Base-by-base conservation (phyloP, 2,329 filamentous ascomycete species). In the Claviceps sp. region DNA sequence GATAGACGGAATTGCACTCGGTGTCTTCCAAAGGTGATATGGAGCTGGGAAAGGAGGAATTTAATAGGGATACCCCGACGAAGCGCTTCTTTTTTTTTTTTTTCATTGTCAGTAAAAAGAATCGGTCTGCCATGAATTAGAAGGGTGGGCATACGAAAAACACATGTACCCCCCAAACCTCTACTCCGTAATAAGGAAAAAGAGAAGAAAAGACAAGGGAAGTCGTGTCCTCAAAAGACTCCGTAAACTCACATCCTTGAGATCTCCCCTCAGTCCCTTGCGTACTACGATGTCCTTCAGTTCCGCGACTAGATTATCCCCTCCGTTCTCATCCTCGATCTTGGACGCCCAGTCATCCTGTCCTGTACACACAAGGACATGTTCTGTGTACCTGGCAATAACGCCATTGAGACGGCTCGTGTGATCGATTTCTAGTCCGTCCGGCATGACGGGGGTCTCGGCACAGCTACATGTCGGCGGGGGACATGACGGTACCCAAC, bases 321-420 rank as follows among this genome's bases (percentile, higher is more conserved):
- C 79, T 61, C 68, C 76, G 59, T 84, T 80, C 54, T 94, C 89
- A 24, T 95, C 83, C 64, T 95, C 89, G 56, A 96, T 94, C 53
- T 80, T 79, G 62, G 85, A 90, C 30, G 76, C 73, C 90, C 90
- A 96, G 68, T 95, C 87, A 34, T 76, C 70, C 55, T 81, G 80
- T 4, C 88, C 89, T 0, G 89, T 95, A 56, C 85, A 90, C 14
- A 96, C 75, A 10, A 97, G 68, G 3, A 96, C 78, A 59, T 96
- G 89, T 66, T 94, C 84, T 1, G 82, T 75, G 64, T 95, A 95
- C 1, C 76, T 73, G 2, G 85, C 75, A 69, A 95, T 90, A 5
- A 85, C 84, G 13, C 87, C 87, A 62, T 86, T 84, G 44, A 96
- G 71, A 17, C 77, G 74, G 41, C 78, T 78, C 55, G 79, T 75